Conservation (phyloP, 257 asterid genomes). For the Nicotiana obtusifolia region DNA sequence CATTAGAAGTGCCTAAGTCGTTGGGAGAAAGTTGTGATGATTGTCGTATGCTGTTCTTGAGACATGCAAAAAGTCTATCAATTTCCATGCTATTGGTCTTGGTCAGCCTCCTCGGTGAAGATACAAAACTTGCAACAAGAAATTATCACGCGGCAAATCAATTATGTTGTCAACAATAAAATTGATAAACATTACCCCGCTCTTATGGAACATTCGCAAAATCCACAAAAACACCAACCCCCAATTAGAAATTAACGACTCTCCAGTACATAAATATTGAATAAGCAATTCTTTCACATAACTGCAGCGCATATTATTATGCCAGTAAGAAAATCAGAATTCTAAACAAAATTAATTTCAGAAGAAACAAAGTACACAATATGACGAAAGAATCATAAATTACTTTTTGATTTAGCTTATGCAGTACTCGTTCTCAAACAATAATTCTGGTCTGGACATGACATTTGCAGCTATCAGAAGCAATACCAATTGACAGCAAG, state of each 20-base stretch:
- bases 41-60: too few species aligned
- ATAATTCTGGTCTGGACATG: background rate
- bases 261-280: background rate
- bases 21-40: too few species aligned
- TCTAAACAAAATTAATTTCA: background rate
- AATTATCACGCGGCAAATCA: too few species aligned
- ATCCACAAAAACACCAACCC: background rate
- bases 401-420: background rate
- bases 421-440: background rate
- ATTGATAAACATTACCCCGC: too few species aligned
- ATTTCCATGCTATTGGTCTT: too few species aligned
- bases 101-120: too few species aligned
- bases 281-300: background rate
- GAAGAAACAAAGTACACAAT: background rate
- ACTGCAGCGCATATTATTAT: background rate
- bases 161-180: too few species aligned
- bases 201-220: background rate
- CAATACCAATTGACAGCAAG: background rate
- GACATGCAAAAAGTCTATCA: too few species aligned
- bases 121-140: too few species aligned
- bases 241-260: background rate
- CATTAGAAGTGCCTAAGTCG: too few species aligned
- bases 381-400: background rate
- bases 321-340: background rate
- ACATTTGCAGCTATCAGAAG: background rate